Percentiles rank a stretch among this genome's conserved stretches.
These are phyloP conservation scores for Lachancea kluyveri DNA, from an alignment of 805 yeast species.

Conservation along the genomic window DNA sequence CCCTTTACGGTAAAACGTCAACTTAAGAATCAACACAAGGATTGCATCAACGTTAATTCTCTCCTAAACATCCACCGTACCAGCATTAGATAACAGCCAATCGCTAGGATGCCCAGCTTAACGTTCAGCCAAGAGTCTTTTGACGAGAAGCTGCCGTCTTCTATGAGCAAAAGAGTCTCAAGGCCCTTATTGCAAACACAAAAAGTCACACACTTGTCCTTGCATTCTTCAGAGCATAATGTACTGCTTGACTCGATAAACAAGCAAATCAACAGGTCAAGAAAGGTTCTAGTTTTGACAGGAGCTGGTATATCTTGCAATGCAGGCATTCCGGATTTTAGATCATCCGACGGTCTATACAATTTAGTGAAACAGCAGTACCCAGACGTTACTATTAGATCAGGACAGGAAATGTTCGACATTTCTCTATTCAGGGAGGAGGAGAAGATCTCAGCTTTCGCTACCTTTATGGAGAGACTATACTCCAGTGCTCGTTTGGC, in stretches of 20 bases:
- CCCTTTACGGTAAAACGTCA: slow-evolving; percentile 1
- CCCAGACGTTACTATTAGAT: slow-evolving; percentile 49
- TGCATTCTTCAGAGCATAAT: slow-evolving; percentile 1
- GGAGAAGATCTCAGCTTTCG: slow-evolving; percentile 63
- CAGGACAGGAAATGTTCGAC: slow-evolving; percentile 90
- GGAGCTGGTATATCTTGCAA: slow-evolving; percentile 97
- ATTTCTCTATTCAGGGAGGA: slow-evolving; percentile 70
- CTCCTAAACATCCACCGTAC: too few relatives aligned
- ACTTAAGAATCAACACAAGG: too few relatives aligned
- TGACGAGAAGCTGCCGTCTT: slow-evolving; percentile 8
- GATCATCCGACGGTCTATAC: slow-evolving; percentile 80
- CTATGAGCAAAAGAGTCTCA: slow-evolving; percentile 4
- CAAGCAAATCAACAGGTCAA: slow-evolving; percentile 24
- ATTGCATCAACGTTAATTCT: too few relatives aligned
- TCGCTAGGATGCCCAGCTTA: slow-evolving; percentile 7
- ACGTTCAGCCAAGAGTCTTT: slow-evolving; percentile 9
- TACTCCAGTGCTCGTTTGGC: slow-evolving; percentile 61
- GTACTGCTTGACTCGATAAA: slow-evolving; percentile 20
- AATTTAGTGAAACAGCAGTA: slow-evolving; percentile 58
- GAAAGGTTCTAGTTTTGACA: slow-evolving; percentile 62
- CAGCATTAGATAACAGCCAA: too few relatives aligned
- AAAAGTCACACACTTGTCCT: slow-evolving; percentile 3
- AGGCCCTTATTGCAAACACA: slow-evolving; percentile 4
- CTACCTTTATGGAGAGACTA: slow-evolving; percentile 81
- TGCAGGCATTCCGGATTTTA: slow-evolving; percentile 95